Conservation (phyloP, 1,284 basidiomycete genomes). For the Austroboletus olivaceoglutinosus region DNA sequence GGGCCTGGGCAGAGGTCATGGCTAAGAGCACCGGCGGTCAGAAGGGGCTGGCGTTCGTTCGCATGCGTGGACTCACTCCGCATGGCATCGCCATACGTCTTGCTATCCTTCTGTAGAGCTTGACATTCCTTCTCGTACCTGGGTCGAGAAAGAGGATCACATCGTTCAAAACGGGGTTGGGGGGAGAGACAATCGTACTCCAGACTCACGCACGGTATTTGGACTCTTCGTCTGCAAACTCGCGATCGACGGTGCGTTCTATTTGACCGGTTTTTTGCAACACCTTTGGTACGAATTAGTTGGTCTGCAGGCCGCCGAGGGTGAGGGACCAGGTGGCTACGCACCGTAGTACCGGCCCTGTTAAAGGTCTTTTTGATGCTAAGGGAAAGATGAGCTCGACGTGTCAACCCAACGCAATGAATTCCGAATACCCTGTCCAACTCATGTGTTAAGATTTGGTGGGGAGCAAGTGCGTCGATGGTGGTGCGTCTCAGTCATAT, state of each 20-base stretch:
- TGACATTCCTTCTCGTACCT: constrained; percentile 95
- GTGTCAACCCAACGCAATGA: neutral
- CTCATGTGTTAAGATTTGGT: constrained; percentile 37
- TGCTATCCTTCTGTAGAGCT: constrained; percentile 92
- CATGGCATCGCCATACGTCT: constrained; percentile 94
- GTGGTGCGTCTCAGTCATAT: neutral
- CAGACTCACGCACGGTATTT: constrained; percentile 82
- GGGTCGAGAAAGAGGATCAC: constrained; percentile 2
- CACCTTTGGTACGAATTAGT: constrained; percentile 46
- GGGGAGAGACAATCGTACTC: neutral
- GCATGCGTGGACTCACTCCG: constrained; percentile 55
- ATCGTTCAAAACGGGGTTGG: constrained; percentile 1
- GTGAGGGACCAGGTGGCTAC: constrained; percentile 22
- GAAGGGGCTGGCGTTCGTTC: neutral
- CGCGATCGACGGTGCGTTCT: constrained; percentile 91
- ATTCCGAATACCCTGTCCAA: constrained; percentile 44
- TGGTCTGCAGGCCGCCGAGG: constrained; percentile 1
- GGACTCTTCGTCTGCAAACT: constrained; percentile 90
- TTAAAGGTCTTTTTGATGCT: constrained; percentile 96
- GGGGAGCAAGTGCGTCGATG: neutral
- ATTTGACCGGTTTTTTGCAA: constrained; percentile 98
- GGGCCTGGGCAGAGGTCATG: constrained; percentile 91
- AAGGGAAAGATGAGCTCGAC: constrained; percentile 8
- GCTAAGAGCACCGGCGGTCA: constrained; percentile 43
- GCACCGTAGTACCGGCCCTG: constrained; percentile 84